Conservation (phyloP, 2,329 filamentous ascomycete species). For the Ophiostoma populinum region DNA sequence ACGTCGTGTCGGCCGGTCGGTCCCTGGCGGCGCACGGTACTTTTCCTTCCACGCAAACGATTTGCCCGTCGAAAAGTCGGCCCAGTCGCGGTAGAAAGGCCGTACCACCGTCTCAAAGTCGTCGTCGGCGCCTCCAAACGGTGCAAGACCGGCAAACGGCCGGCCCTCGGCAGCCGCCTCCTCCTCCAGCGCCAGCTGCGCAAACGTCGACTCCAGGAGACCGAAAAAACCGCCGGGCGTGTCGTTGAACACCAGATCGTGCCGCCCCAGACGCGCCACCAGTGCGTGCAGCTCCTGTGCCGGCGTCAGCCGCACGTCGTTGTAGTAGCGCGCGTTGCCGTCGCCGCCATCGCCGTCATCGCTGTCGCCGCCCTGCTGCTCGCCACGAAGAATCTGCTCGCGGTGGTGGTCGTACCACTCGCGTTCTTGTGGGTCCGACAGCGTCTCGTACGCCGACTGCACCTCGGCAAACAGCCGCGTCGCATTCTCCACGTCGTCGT, state of each 20-base stretch:
- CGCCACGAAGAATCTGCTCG: constrained; percentile 60
- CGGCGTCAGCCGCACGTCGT: constrained; percentile 60
- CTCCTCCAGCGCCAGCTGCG: constrained; percentile 67
- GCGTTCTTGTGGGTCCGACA: constrained; percentile 87
- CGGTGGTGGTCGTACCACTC: constrained; percentile 97
- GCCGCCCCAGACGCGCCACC: constrained; percentile 58
- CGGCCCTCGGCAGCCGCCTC: constrained; percentile 33
- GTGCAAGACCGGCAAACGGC: too few relatives aligned
- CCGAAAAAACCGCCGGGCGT: constrained; percentile 71
- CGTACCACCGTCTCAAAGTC: constrained; percentile 60
- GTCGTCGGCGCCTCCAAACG: constrained; percentile 65
- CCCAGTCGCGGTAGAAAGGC: constrained; percentile 69
- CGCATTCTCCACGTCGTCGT: constrained; percentile 62
- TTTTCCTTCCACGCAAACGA: constrained; percentile 79
- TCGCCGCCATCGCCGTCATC: constrained; percentile 21
- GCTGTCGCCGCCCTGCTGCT: constrained; percentile 18
- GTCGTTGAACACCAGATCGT: constrained; percentile 64
- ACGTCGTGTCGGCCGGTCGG: constrained; percentile 65
- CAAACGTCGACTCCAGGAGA: constrained; percentile 59
- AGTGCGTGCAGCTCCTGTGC: constrained; percentile 62
- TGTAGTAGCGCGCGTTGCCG: constrained; percentile 23
- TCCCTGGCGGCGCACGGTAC: constrained; percentile 69
- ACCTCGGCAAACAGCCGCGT: constrained; percentile 81
- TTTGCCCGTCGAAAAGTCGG: constrained; percentile 67
- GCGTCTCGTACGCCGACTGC: constrained; percentile 85